Evolutionary conservation across 2,329 filamentous ascomycete species (phyloP).

Genomic region (Colletotrichum zoysiae): DNA sequence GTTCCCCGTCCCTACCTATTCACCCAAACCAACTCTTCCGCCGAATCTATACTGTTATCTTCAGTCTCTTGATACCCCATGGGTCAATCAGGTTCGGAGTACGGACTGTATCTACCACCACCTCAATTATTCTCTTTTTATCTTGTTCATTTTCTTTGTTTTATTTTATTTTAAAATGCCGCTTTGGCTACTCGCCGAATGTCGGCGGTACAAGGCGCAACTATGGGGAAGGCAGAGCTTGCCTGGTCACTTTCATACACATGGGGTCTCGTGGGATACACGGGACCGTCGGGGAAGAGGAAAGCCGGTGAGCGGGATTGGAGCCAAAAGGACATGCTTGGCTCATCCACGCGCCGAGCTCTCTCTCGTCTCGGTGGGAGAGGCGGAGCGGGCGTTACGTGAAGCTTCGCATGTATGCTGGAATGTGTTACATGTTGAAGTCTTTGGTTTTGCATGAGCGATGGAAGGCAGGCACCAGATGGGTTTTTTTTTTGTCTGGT

Average conservation of each 20-base stretch:
- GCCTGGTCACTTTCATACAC: conserved; percentile 37
- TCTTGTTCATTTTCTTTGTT: not conserved
- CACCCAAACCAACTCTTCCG: conserved; percentile 12
- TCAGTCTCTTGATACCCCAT: conserved; percentile 35
- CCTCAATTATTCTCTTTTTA: conserved; percentile 15
- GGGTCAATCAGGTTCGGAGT: conserved; percentile 33
- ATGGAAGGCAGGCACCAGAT: conserved; percentile 37
- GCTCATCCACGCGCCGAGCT: conserved; percentile 24
- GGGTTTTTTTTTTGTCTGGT: conserved; percentile 13
- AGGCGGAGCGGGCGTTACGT: conserved; percentile 33
- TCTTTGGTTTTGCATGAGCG: conserved; percentile 42
- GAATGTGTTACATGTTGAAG: conserved; percentile 36
- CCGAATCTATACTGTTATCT: conserved; percentile 23
- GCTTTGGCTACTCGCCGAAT: conserved; percentile 22
- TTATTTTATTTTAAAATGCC: conserved; percentile 26
- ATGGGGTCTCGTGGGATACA: conserved; percentile 7
- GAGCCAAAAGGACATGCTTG: conserved; percentile 9
- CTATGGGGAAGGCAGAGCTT: conserved; percentile 37
- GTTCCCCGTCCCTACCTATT: conserved; percentile 24
- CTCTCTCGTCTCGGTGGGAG: conserved; percentile 1
- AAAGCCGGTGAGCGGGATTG: conserved; percentile 20
- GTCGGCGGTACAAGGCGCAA: conserved; percentile 34
- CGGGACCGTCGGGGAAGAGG: conserved; percentile 19
- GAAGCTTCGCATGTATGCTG: conserved; percentile 34
- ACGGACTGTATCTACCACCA: conserved; percentile 39